Conservation (phyloP, 305 asterid genomes). For the Rubia peregrina region DNA sequence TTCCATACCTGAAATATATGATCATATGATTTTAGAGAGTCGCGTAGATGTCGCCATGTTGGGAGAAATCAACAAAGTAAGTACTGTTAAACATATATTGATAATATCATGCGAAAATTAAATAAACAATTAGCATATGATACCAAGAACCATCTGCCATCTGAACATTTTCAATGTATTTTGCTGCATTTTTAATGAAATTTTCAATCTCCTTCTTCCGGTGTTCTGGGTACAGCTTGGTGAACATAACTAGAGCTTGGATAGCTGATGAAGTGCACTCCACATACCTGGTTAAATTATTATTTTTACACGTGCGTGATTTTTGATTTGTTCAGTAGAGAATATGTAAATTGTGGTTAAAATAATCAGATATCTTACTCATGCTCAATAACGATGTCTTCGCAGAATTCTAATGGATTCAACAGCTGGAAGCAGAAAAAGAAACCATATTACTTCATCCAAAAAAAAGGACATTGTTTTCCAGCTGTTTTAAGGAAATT, state of each 20-base stretch:
- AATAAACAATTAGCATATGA: constrained; percentile 12
- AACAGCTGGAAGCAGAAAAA: constrained; percentile 35
- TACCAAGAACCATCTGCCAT: constrained; percentile 84
- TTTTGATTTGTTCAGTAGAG: background rate
- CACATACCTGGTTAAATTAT: constrained; percentile 27
- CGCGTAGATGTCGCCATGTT: too few relatives aligned
- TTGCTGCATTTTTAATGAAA: constrained; percentile 41
- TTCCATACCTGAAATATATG: constrained; percentile 59
- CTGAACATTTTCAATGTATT: constrained; percentile 59
- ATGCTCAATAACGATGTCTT: constrained; percentile 68
- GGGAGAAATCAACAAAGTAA: too few relatives aligned
- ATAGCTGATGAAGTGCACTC: constrained; percentile 84
- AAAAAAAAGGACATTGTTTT: background rate
- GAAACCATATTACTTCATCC: background rate
- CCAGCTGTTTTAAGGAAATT: background rate
- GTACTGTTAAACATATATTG: too few relatives aligned
- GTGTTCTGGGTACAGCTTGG: constrained; percentile 58
- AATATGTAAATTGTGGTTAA: background rate
- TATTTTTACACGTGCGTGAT: background rate
- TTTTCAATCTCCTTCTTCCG: constrained; percentile 56
- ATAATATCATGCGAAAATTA: background rate
- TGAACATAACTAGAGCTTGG: constrained; percentile 67
- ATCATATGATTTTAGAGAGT: too few relatives aligned
- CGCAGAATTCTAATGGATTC: constrained; percentile 84
- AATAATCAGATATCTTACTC: constrained; percentile 29